Evolutionary conservation across 768 basidiomycete genomes (phyloP).

Genomic region (Podaxis sp.): DNA sequence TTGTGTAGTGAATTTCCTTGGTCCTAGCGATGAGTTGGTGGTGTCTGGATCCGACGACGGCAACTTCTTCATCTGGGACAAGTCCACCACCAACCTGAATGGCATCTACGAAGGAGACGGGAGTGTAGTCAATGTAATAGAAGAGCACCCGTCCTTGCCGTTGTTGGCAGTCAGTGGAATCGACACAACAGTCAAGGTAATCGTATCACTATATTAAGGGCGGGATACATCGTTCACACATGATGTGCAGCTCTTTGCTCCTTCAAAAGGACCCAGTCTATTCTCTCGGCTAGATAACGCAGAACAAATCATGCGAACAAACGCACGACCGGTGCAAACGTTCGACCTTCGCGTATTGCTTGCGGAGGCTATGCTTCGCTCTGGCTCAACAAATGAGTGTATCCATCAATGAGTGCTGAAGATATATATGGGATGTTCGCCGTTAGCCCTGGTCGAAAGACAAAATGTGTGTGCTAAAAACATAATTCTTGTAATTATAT

Average conservation of each 20-base stretch:
- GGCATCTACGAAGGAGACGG: conserved; percentile 86
- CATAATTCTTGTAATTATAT: neutral
- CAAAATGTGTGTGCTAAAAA: neutral
- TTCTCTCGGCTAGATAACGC: conserved; percentile 59
- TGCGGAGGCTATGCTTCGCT: conserved; percentile 12
- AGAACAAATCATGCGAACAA: conserved; percentile 55
- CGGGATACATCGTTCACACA: neutral
- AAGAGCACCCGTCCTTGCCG: conserved; percentile 79
- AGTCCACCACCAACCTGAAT: conserved; percentile 58
- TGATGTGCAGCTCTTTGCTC: conserved; percentile 60
- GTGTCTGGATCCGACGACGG: conserved; percentile 87
- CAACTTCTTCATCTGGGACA: conserved; percentile 86
- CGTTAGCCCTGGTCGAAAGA: neutral
- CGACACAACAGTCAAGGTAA: conserved; percentile 81
- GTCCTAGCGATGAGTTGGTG: conserved; percentile 74
- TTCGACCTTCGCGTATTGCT: conserved; percentile 7
- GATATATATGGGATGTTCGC: too few relatives aligned
- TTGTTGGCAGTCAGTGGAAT: conserved; percentile 87
- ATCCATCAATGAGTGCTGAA: conserved; percentile 1
- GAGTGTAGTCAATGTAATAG: conserved; percentile 82
- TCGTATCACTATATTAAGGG: neutral
- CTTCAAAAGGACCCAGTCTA: conserved; percentile 41
- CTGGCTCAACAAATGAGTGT: conserved; percentile 10
- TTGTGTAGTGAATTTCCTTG: conserved; percentile 78
- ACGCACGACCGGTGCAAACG: conserved; percentile 33